These are phyloP conservation scores for Orobanche coerulescens DNA, from an alignment of 257 asterid genomes.

Conservation along the genomic window DNA sequence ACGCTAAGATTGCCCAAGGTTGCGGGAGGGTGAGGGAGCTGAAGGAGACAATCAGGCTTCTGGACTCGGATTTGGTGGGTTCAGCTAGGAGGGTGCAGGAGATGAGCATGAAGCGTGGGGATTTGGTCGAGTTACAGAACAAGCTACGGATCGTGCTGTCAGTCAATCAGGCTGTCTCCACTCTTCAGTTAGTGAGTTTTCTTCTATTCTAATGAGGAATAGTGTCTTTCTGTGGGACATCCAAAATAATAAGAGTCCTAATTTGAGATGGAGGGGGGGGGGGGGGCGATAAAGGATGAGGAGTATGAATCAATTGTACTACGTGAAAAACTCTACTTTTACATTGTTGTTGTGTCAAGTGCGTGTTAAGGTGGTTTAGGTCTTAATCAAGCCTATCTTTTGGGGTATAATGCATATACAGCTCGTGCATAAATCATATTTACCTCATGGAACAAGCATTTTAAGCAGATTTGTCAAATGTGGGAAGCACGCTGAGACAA, in stretches of 20 bases:
- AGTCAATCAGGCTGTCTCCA: slow-evolving; percentile 87
- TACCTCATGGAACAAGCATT: no score
- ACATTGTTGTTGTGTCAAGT: no score
- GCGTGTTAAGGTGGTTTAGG: no score
- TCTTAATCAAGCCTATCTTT: no score
- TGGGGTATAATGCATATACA: no score
- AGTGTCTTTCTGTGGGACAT: neutral
- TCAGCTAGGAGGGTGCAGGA: slow-evolving; percentile 83
- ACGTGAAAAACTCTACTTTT: no score
- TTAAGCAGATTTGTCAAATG: no score
- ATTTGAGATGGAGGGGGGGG: neutral
- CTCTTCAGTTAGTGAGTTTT: slow-evolving; percentile 69
- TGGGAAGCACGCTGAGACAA: no score
- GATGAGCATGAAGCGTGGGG: slow-evolving; percentile 55
- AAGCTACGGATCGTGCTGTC: slow-evolving; percentile 78
- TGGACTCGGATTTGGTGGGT: slow-evolving; percentile 75
- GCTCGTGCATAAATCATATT: no score
- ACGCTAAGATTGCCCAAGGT: slow-evolving; percentile 68
- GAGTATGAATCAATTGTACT: neutral
- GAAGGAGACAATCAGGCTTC: slow-evolving; percentile 75
- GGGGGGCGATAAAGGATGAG: no score
- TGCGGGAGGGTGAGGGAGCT: slow-evolving; percentile 76
- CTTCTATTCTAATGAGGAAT: neutral
- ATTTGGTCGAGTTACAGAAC: slow-evolving; percentile 59
- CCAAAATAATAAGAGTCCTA: neutral